Conservation (phyloP, 2,329 filamentous ascomycete genomes). For the Leptographium wingfieldii region DNA sequence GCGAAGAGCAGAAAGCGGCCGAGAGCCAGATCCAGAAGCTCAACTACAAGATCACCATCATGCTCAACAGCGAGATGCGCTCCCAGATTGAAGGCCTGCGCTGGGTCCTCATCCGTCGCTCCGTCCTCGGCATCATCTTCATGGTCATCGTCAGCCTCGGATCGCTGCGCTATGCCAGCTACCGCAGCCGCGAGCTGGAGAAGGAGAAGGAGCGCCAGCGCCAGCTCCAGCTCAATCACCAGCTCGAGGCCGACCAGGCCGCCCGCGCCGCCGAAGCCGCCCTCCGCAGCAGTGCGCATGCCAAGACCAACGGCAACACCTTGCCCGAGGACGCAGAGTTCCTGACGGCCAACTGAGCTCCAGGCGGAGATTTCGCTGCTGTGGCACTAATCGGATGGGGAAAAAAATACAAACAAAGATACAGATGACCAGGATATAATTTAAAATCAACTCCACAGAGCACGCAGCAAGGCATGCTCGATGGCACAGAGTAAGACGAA, state of each 20-base stretch:
- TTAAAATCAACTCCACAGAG: not conserved
- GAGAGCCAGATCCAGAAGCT: conserved; percentile 86
- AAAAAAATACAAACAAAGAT: not conserved
- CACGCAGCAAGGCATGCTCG: no score
- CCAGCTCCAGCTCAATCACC: not conserved
- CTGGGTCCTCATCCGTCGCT: conserved; percentile 64
- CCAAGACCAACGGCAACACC: conserved; percentile 28
- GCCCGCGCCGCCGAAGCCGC: conserved; percentile 33
- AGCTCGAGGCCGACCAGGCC: conserved; percentile 30
- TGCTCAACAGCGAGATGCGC: conserved; percentile 78
- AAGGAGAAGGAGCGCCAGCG: conserved; percentile 16
- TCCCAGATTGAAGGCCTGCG: conserved; percentile 83
- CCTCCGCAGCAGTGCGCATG: conserved; percentile 25
- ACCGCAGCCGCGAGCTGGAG: conserved; percentile 36
- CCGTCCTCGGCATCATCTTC: conserved; percentile 52
- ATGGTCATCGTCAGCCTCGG: conserved; percentile 50
- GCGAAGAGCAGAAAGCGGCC: conserved; percentile 73
- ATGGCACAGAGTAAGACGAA: no score
- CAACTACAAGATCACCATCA: conserved; percentile 90
- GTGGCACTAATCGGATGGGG: no score
- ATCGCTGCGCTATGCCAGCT: conserved; percentile 47
- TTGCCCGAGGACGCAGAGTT: conserved; percentile 44
- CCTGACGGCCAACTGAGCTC: conserved; percentile 38
- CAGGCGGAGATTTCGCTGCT: not conserved
- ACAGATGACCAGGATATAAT: not conserved